These are phyloP conservation scores for Xylaria sp. DNA, from an alignment of 2,329 filamentous ascomycete genomes.

Conservation along the genomic window DNA sequence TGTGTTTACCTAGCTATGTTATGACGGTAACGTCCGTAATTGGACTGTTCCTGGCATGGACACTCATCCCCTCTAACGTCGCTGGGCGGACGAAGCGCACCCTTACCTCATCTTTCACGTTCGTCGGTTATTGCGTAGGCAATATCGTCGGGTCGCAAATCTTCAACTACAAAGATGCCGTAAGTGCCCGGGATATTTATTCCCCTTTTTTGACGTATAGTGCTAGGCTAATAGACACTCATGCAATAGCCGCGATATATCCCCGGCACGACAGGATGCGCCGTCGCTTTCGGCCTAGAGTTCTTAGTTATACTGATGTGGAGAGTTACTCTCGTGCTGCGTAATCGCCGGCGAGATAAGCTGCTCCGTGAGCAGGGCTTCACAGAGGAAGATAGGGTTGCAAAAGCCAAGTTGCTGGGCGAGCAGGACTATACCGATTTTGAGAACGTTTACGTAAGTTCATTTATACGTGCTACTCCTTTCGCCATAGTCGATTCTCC, in stretches of 20 bases:
- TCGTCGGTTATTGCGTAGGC: constrained; percentile 58
- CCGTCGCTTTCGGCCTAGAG: constrained; percentile 52
- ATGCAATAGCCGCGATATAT: constrained; percentile 54
- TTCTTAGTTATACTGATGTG: constrained; percentile 53
- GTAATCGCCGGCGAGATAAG: constrained; percentile 52
- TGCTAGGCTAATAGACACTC: constrained; percentile 6
- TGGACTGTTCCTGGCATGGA: constrained; percentile 50
- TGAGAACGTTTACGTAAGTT: constrained; percentile 51
- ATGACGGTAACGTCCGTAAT: constrained; percentile 51
- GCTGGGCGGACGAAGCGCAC: constrained; percentile 59
- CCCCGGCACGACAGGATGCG: constrained; percentile 54
- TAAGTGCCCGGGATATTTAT: constrained; percentile 33
- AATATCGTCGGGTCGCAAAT: constrained; percentile 60
- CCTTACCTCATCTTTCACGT: constrained; percentile 56
- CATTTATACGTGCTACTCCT: neutral
- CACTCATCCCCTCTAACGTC: constrained; percentile 56
- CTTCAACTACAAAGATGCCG: constrained; percentile 55
- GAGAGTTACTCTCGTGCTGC: constrained; percentile 53
- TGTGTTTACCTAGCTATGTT: constrained; percentile 42
- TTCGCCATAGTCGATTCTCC: neutral
- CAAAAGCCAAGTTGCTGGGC: constrained; percentile 48
- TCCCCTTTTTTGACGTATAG: neutral
- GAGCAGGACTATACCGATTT: constrained; percentile 53
- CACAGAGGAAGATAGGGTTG: constrained; percentile 49
- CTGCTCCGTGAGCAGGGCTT: constrained; percentile 46